A percentile compares a stretch with the other conserved stretches of the same genome.
These are phyloP conservation scores for Aegilops speltoides DNA, from an alignment of 176 grass and related monocot species.

Conservation along the genomic window DNA sequence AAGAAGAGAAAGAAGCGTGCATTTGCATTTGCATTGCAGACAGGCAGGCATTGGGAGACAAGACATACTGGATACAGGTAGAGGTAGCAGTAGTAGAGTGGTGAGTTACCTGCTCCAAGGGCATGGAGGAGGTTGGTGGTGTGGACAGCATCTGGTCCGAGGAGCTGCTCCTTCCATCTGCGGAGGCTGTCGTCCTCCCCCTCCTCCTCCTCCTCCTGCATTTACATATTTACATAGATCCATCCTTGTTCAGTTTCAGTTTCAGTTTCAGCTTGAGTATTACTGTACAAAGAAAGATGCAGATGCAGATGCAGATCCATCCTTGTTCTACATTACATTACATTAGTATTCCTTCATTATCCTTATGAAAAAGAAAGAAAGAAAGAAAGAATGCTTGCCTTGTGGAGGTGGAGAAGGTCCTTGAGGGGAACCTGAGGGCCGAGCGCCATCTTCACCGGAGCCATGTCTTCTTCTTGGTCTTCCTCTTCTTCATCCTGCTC, in stretches of 20 bases:
- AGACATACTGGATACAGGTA: too few species aligned
- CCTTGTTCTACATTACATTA: too few species aligned
- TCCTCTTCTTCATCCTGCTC: constrained; percentile 13
- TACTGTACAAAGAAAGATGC: too few species aligned
- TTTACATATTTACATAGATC: too few species aligned
- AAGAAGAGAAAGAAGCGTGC: too few species aligned
- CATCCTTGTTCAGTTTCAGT: too few species aligned
- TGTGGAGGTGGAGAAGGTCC: constrained; percentile 34
- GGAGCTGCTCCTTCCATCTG: constrained; percentile 76
- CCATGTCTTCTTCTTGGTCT: background rate
- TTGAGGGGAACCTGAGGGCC: constrained; percentile 49
- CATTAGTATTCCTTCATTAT: too few species aligned
- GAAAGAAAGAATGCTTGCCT: background rate
- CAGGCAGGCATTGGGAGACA: background rate
- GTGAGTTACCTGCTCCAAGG: constrained; percentile 38
- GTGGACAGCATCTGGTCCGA: constrained; percentile 41
- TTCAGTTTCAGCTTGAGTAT: too few species aligned
- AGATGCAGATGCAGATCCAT: too few species aligned
- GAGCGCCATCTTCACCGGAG: background rate
- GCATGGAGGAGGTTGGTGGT: constrained; percentile 41
- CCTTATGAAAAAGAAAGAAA: too few species aligned
- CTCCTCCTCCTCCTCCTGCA: background rate
- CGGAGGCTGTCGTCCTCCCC: constrained; percentile 65
- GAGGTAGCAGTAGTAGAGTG: background rate
- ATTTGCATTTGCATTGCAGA: background rate